Base-by-base conservation (phyloP, 164 flowering plant species). In the Taxillus chinensis region DNA sequence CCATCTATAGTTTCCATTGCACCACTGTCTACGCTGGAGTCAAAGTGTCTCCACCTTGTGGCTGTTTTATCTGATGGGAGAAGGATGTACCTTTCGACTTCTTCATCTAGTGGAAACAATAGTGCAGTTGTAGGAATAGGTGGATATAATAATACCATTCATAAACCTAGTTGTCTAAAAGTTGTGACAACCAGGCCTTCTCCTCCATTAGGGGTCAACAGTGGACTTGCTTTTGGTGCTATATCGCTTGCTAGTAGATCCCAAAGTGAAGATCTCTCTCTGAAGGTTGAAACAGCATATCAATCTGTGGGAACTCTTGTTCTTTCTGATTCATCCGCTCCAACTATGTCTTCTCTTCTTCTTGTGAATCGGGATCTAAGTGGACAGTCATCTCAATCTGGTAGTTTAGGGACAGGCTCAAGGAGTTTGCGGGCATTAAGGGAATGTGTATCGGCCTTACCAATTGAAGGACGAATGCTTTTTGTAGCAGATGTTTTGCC, bases 1-100 rank as follows among this genome's bases (percentile, higher is more conserved):
- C 73, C 89, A 67, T 83, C 96, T 41, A 87, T 95, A 63, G 86
- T 88, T 69, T 68, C 78, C 68, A 81, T 95, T 52, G 81, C 96
- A 53, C 97, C 97, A 68, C 68, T 95, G 64, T 89, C 97, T 64
- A 77, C 80, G 1, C 67, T 86, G 61, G 99, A 93, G 71, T 93
- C 99, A 46, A 93, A 89, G 75, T 78, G 85, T 81, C 77, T 95
- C 60, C 99, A 95, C 68, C 96, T 95, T 63, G 93, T 89, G 77
- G 93, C 87, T 65, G 82, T 89, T 74, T 73, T 95, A 67, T 95
- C 99, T 48, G 99, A 93, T 81, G 99, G 99, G 5, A 87, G 88
- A 71, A 86, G 99, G 66, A 80, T 95, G 95, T 95, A 87, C 67
- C 83, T 90, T 55, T 82, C 97, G 48, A 90, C 97, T 62, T 70